Evolutionary conservation across 495 filamentous ascomycete genomes (phyloP), one percentile per base, ranked within the genome.

Genomic region (Annulohypoxylon nitens): DNA sequence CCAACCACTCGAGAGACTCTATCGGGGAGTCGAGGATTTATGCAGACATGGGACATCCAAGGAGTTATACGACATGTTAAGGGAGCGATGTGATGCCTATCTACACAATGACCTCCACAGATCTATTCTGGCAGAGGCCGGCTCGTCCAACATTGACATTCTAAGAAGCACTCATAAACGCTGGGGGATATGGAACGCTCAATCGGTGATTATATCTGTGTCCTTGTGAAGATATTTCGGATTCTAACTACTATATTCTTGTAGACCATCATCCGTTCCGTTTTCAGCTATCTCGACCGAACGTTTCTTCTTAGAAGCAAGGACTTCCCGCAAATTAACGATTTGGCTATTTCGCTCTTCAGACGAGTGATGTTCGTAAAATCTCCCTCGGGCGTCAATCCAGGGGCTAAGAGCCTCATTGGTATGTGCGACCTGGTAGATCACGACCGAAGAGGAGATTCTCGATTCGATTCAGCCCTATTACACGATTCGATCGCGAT

Each of bases 281-380:
- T 97, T 34, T 98, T 97, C 83, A 95, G 92, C 76, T 98, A 94
- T 71, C 85, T 99, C 62, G 95, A 99, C 76, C 89, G 96, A 66
- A 93, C 93, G 4, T 97, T 93, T 78, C 87, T 99, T 20, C 83
- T 97, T 0, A 89, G 90, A 36, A 88, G 87, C 41, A 89, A 85
- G 71, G 76, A 77, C 7, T 61, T 70, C 37, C 84, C 82, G 66
- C 79, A 81, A 55, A 81, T 92, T 12, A 85, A 89, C 70, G 89
- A 89, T 71, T 82, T 88, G 78, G 83, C 82, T 18, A 86, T 88
- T 58, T 72, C 71, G 72, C 86, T 74, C 84, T 97, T 83, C 82
- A 86, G 77, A 81, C 87, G 78, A 86, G 90, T 85, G 81, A 88
- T 73, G 64, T 93, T 81, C 78, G 57, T 58, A 18, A 58, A 65